Evolutionary conservation across 1,139 yeast genomes (phyloP), one percentile per base, ranked within the genome.

Genomic region (Chernovozyma sophiae-reginae): DNA sequence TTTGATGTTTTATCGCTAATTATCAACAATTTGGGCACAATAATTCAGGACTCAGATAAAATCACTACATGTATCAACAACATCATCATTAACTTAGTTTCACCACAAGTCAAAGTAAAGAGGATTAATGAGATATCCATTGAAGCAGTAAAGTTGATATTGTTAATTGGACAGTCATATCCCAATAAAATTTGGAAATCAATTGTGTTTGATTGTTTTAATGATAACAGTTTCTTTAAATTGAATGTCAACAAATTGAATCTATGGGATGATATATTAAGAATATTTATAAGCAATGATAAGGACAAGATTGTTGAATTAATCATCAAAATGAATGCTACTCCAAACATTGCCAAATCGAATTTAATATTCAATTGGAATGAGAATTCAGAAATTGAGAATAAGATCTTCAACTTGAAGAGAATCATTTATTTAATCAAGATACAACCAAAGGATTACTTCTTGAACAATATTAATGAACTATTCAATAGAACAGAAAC

Each of bases 351-450:
- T 1, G 63, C 81, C 4, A 65, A 81, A 0, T 68, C 80, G 12
- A 77, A 77, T 10, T 20, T 20, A 10, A 65, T 84, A 20, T 85
- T 86, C 56, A 79, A 75, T 30, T 85, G 95, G 90, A 79, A 80
- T 44, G 95, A 86, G 43, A 55, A 52, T 43, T 77, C 83, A 14
- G 92, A 83, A 45, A 63, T 79, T 24, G 75, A 72, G 22, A 63
- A 60, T 38, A 73, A 75, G 36, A 62, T 72, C 4, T 56, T 63
- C 41, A 68, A 75, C 25, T 51, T 86, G 31, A 75, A 73, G 40
- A 68, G 90, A 37, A 65, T 87, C 2, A 64, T 85, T 0, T 86
- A 77, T 46, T 53, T 90, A 39, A 49, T 86, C 7, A 50, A 84
- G 45, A 66, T 82, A 12, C 78, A 80, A 37, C 81, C 83, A 1